A percentile compares a stretch with the other conserved stretches of the same genome.
Evolutionary conservation across 2,329 filamentous ascomycete species (phyloP).

Genomic region (Coniochaeta sp.): DNA sequence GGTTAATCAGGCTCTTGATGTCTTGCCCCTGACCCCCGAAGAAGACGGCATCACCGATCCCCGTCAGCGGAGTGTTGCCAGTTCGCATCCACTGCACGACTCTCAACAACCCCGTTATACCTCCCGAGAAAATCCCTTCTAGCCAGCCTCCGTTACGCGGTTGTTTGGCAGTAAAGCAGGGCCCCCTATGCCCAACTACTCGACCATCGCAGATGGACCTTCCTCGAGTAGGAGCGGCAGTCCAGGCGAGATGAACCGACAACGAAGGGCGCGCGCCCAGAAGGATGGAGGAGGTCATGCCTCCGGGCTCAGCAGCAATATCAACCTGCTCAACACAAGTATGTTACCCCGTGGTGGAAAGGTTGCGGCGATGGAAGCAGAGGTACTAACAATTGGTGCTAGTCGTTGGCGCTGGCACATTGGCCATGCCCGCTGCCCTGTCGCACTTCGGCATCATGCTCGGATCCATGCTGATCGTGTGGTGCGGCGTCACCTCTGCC

Average conservation of each 20-base stretch:
- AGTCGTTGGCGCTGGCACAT: conserved; percentile 90
- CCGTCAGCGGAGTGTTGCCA: too few relatives aligned
- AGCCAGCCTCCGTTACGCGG: background rate
- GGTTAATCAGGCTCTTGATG: background rate
- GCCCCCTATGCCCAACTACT: conserved; percentile 47
- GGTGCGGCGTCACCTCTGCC: conserved; percentile 81
- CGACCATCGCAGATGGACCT: conserved; percentile 42
- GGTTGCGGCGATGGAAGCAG: conserved; percentile 3
- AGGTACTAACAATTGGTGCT: conserved; percentile 9
- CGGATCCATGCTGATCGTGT: conserved; percentile 77
- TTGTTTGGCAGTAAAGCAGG: background rate
- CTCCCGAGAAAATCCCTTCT: too few relatives aligned
- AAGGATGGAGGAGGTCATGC: conserved; percentile 77
- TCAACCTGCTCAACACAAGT: conserved; percentile 97
- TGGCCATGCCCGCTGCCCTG: conserved; percentile 92
- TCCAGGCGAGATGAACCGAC: conserved; percentile 42
- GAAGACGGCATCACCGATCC: too few relatives aligned
- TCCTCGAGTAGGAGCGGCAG: conserved; percentile 25
- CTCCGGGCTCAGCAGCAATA: conserved; percentile 81
- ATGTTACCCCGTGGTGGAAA: conserved; percentile 23
- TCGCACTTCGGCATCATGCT: conserved; percentile 92
- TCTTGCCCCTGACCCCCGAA: too few relatives aligned
- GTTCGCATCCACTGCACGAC: too few relatives aligned
- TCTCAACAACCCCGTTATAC: too few relatives aligned
- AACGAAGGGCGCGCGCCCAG: conserved; percentile 52